A percentile compares a stretch with the other conserved stretches of the same genome.
phyloP scores from a whole-genome alignment of 2,329 filamentous ascomycete genomes.

The Talaromyces sp. region DNA sequence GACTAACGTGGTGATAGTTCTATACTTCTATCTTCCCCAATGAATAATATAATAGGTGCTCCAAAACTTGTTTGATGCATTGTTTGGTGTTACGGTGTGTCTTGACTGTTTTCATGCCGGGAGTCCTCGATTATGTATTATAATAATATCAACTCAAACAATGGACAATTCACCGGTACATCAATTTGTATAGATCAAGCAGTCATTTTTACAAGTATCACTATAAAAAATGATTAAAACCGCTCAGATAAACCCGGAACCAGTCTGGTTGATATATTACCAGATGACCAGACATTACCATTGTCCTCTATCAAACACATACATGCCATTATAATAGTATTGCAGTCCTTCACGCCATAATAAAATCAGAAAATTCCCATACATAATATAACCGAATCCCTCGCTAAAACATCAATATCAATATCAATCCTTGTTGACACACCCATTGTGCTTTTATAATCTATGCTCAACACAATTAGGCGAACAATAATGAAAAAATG shows the following conservation, averaged over 20 bases:
- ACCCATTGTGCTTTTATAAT: neutral
- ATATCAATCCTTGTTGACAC: neutral
- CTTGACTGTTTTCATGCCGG: neutral
- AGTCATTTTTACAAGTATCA: neutral
- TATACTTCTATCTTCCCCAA: conserved; percentile 10
- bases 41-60: neutral
- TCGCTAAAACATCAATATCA: neutral
- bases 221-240: neutral
- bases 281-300: neutral
- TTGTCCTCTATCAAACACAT: neutral
- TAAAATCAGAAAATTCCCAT: neutral
- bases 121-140: neutral
- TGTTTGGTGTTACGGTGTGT: neutral
- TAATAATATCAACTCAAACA: neutral
- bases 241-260: neutral
- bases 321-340: neutral
- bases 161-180: neutral
- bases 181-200: neutral
- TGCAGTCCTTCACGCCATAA: neutral
- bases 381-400: neutral
- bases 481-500: neutral
- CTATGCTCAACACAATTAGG: neutral
- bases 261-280: neutral
- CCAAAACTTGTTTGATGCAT: neutral
- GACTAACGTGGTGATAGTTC: conserved; percentile 2